Base-by-base conservation (phyloP, 495 filamentous ascomycete species). In the Aspergillus heteromorphus region DNA sequence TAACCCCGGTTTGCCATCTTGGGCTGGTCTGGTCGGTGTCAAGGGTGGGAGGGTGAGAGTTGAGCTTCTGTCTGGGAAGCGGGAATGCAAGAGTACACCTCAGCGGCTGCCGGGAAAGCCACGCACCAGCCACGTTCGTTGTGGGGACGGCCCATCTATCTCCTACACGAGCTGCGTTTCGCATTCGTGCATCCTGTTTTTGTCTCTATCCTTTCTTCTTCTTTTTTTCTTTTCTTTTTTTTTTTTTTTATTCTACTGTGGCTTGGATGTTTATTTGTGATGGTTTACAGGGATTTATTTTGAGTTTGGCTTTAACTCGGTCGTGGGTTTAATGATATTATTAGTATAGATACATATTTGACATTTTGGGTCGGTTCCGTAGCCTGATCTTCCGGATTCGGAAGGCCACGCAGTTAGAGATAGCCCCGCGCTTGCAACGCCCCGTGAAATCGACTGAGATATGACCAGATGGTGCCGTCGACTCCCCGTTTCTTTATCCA, bases 1-100 rank as follows among this genome's bases (percentile, higher is more conserved):
- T 98, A 97, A 58, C 91, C 90, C 58, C 84, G 77, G 66, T 86
- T 87, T 48, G 91, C 79, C 91, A 95, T 95, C 30, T 58, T 75
- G 56, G 62, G 58, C 57, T 45, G 48, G 55, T 63, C 61, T 60
- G 53, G 34, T 53, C 20, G 49, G 30, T 53, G 13, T 25, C 42
- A 56, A 53, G 54, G 51, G 56, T 45, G 49, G 54, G 40, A 40
- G 57, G 56, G 55, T 59, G 34, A 17, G 18, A 25, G 43, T 18
- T 47, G 17, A 23, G 40, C 17, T 19, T 20, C 6, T 6, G 23
- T 49, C 45, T 45, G 45, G 49, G 34, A 40, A 55, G 59, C 41
- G 57, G 57, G 52, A 53, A 53, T 38, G 45, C 38, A 57, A 64
- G 55, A 54, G 51, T 60, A 62, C 54, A 63, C 56, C 56, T 65